Percentiles rank a stretch among this genome's conserved stretches.
phyloP scores from a whole-genome alignment of 2,329 filamentous ascomycete species.

The Fusarium irregulare region DNA sequence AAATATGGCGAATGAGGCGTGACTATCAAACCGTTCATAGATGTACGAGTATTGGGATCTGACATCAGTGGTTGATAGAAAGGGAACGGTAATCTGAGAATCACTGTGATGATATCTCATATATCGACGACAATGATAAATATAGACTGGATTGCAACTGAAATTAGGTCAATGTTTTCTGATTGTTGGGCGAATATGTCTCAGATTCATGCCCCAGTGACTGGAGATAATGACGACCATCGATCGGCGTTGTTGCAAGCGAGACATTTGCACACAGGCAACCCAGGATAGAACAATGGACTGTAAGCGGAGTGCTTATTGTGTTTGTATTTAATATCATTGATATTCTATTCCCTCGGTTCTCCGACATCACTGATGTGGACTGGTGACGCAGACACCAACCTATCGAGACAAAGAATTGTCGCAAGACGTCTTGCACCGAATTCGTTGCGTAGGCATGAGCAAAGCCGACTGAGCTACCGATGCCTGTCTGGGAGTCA shows the following conservation, averaged over 20 bases:
- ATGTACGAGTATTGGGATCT: not conserved
- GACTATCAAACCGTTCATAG: not conserved
- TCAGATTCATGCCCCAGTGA: conserved; percentile 51
- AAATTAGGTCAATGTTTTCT: conserved; percentile 11
- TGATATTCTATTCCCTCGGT: conserved; percentile 43
- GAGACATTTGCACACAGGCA: not conserved
- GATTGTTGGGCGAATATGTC: conserved; percentile 32
- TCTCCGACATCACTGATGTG: conserved; percentile 14
- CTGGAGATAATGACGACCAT: conserved; percentile 48
- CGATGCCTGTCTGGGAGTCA: not conserved
- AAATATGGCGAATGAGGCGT: not conserved
- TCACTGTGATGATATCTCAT: not conserved
- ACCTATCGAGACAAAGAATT: not conserved
- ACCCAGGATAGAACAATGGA: not conserved
- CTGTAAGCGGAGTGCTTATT: not conserved
- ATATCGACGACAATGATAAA: not conserved
- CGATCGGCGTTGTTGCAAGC: conserved; percentile 1
- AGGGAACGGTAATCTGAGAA: not conserved
- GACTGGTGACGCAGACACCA: conserved; percentile 37
- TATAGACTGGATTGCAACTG: not conserved
- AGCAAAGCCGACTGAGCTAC: conserved; percentile 35
- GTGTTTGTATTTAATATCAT: conserved; percentile 37
- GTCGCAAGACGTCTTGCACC: conserved; percentile 2
- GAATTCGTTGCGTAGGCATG: conserved; percentile 47
- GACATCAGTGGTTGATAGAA: not conserved